These are phyloP conservation scores for Chlamydomonas urium DNA, from an alignment of 139 green algal species.

Conservation along the genomic window DNA sequence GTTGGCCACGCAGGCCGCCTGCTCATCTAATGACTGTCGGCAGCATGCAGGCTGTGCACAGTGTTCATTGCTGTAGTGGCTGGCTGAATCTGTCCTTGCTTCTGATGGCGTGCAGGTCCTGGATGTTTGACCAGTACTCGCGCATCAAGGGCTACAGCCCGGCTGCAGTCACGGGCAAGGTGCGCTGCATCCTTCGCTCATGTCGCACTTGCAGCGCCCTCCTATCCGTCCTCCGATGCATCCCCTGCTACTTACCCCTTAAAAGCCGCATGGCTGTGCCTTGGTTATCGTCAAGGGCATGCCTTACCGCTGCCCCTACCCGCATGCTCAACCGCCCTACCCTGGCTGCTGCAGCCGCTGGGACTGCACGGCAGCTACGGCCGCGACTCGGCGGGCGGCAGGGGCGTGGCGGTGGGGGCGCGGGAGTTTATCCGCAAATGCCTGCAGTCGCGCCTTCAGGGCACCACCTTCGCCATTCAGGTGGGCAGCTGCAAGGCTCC, in stretches of 20 bases:
- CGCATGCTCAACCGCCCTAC: no score
- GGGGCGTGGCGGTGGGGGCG: conserved; percentile 37
- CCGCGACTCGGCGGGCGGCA: conserved; percentile 68
- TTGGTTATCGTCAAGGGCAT: no score
- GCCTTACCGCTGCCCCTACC: no score
- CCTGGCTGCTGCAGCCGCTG: conserved; percentile 60
- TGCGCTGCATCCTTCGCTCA: no score
- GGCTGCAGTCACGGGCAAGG: conserved; percentile 76
- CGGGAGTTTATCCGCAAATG: neutral
- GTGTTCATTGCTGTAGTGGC: no score
- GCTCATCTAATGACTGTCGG: no score
- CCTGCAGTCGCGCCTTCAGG: neutral
- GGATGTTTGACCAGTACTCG: conserved; percentile 33
- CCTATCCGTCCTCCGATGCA: no score
- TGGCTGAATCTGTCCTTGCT: neutral
- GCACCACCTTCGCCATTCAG: conserved; percentile 12
- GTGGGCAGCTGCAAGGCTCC: neutral
- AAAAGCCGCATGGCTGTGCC: no score
- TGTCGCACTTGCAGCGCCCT: no score
- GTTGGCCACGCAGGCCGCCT: no score
- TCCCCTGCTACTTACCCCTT: no score
- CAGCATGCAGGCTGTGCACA: no score
- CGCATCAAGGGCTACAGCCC: conserved; percentile 72
- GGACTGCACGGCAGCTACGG: conserved; percentile 73
- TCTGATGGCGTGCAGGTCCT: conserved; percentile 16